phyloP scores from a whole-genome alignment of 2,329 filamentous ascomycete species.

The Colletotrichum sp. region DNA sequence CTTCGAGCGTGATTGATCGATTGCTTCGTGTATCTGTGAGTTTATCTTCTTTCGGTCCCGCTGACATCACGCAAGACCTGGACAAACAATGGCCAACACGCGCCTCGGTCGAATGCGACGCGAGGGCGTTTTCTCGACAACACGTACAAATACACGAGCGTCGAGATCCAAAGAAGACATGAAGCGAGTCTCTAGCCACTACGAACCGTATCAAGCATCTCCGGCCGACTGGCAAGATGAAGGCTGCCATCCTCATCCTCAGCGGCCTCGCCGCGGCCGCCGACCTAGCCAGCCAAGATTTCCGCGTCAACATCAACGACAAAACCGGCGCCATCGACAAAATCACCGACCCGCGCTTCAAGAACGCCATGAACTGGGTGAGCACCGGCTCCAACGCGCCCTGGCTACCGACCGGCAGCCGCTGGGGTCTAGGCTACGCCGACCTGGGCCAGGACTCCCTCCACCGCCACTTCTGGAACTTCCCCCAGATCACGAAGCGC shows the following conservation, averaged over 20 bases:
- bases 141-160: neutral
- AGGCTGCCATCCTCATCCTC: neutral
- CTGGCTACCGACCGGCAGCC: conserved; percentile 11
- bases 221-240: neutral
- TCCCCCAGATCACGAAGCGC: neutral
- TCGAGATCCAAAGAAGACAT: neutral
- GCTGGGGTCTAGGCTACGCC: conserved; percentile 10
- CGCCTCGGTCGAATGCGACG: neutral
- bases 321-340: neutral
- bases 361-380: conserved; percentile 5
- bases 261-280: neutral
- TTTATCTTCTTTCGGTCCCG: neutral
- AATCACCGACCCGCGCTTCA: neutral
- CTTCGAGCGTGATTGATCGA: neutral
- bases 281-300: neutral
- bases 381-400: conserved; percentile 9
- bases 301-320: neutral
- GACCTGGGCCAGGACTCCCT: neutral
- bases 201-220: neutral
- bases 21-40: neutral
- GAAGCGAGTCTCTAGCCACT: neutral
- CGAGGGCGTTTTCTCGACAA: neutral
- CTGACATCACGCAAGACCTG: neutral
- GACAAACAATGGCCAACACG: neutral
- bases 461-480: conserved; percentile 10